Percentiles rank a stretch among this genome's conserved stretches.
These are phyloP conservation scores for Yarrowia sp. DNA, from an alignment of 805 yeast species.

Conservation along the genomic window DNA sequence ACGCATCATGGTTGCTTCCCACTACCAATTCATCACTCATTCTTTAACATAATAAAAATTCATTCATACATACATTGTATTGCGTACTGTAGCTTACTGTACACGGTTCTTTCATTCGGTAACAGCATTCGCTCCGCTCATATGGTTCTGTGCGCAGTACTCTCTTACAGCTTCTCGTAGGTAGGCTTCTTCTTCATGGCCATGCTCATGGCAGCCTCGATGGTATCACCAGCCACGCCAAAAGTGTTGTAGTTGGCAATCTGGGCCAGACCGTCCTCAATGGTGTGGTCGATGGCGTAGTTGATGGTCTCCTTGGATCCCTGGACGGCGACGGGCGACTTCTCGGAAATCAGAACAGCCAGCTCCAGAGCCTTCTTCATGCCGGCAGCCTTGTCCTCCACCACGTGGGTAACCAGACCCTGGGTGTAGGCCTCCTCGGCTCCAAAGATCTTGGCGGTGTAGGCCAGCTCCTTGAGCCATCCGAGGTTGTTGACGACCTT, in stretches of 20 bases:
- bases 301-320: slow-evolving; percentile 69
- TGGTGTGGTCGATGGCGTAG: slow-evolving; percentile 51
- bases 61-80: too few species aligned
- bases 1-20: too few species aligned
- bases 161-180: slow-evolving; percentile 45
- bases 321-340: slow-evolving; percentile 64
- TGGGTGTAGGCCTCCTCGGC: slow-evolving; percentile 61
- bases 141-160: too few species aligned
- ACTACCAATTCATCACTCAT: too few species aligned
- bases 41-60: too few species aligned
- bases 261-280: slow-evolving; percentile 58
- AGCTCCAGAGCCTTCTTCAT: slow-evolving; percentile 57
- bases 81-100: too few species aligned
- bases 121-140: too few species aligned
- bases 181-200: slow-evolving; percentile 47
- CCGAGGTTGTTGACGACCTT: slow-evolving; percentile 61
- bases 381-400: slow-evolving; percentile 58
- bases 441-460: slow-evolving; percentile 65
- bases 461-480: slow-evolving; percentile 63
- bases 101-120: too few species aligned
- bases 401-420: slow-evolving; percentile 61
- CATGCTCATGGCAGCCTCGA: slow-evolving; percentile 47
- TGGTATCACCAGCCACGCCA: slow-evolving; percentile 49
- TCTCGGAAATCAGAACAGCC: slow-evolving; percentile 57
- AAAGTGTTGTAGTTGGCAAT: slow-evolving; percentile 63